A percentile compares a stretch with the other conserved stretches of the same genome.
These are phyloP conservation scores for Cochlearia excelsa DNA, from an alignment of 345 rosid genomes.

Conservation along the genomic window DNA sequence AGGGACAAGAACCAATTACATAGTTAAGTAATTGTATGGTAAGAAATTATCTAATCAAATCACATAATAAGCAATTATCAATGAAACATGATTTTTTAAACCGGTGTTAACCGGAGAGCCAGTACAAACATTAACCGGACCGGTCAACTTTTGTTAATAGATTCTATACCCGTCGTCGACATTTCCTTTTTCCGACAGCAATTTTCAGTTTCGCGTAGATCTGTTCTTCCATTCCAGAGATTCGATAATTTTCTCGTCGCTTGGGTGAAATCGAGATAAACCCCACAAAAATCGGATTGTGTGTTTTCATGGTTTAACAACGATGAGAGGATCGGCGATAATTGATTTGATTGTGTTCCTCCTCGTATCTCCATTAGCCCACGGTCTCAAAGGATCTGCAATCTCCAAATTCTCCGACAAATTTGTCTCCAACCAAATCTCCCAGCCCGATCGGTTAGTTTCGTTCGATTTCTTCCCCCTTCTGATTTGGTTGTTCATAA, in stretches of 20 bases:
- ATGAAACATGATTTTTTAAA: neutral
- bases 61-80: slow-evolving; percentile 9
- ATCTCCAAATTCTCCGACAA: slow-evolving; percentile 42
- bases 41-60: neutral
- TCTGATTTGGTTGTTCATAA: no score
- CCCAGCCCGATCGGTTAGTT: slow-evolving; percentile 48
- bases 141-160: neutral
- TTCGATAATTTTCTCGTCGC: neutral
- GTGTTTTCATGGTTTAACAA: neutral
- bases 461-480: neutral
- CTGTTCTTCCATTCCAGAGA: neutral
- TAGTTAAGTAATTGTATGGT: neutral
- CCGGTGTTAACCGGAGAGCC: slow-evolving; percentile 6
- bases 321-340: slow-evolving; percentile 49
- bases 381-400: slow-evolving; percentile 37
- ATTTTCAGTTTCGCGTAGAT: neutral
- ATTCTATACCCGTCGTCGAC: neutral
- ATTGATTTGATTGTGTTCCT: slow-evolving; percentile 36
- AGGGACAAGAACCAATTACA: no score
- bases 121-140: neutral
- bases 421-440: slow-evolving; percentile 36
- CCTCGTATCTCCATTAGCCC: slow-evolving; percentile 41
- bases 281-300: neutral
- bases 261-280: slow-evolving; percentile 17
- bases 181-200: slow-evolving; percentile 21